Evolutionary conservation across 2,329 filamentous ascomycete genomes (phyloP).

Genomic region (Nakataea oryzae): DNA sequence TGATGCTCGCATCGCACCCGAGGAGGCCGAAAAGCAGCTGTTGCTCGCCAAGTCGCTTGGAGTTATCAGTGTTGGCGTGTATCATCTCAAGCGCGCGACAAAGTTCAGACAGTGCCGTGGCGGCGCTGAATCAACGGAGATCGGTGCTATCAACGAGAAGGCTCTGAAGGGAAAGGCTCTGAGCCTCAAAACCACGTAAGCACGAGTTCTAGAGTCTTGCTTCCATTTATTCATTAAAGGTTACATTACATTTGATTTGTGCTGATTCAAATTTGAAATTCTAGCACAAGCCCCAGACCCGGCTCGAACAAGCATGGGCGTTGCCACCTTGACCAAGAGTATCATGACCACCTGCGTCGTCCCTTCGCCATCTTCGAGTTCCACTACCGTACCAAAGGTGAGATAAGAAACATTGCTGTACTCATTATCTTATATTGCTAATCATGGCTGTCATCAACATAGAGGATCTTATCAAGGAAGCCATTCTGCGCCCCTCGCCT

Average conservation of each 20-base stretch:
- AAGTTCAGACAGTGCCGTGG: background rate
- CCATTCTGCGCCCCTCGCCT: background rate
- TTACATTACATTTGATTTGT: no score
- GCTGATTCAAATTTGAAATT: no score
- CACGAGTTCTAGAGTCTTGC: no score
- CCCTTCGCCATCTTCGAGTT: background rate
- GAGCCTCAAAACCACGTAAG: background rate
- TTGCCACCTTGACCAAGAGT: background rate
- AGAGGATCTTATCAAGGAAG: background rate
- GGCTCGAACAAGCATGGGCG: no score
- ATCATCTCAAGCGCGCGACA: background rate
- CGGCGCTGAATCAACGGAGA: background rate
- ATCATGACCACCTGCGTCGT: background rate
- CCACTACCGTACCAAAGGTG: background rate
- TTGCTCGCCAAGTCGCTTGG: background rate
- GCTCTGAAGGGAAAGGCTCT: background rate
- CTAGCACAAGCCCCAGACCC: no score
- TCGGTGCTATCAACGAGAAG: background rate
- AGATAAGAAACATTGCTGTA: background rate
- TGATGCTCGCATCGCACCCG: background rate
- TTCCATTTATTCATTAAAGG: no score
- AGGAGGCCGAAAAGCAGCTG: background rate
- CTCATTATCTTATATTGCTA: background rate
- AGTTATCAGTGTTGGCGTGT: background rate
- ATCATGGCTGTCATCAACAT: background rate